These are phyloP conservation scores for Globisporangium takayamanum DNA, from an alignment of 352 stramenopile genomes.

Conservation along the genomic window DNA sequence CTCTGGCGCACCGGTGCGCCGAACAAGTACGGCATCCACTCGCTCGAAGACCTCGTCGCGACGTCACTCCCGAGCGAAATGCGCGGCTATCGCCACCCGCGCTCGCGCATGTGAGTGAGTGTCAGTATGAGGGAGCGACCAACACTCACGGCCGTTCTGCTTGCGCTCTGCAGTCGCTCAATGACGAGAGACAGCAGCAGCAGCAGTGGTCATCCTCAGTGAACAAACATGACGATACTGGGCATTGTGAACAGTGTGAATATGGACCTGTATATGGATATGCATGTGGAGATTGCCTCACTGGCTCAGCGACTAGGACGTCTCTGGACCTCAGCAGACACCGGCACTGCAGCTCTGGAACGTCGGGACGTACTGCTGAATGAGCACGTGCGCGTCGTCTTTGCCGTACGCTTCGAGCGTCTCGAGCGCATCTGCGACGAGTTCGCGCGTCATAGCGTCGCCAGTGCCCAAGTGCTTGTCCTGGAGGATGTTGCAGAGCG, in stretches of 20 bases:
- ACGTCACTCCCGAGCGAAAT: conserved; percentile 86
- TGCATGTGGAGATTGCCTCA: no score
- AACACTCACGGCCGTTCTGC: no score
- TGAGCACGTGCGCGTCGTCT: conserved; percentile 58
- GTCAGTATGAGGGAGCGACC: no score
- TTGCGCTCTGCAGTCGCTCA: no score
- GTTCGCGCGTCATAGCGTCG: conserved; percentile 44
- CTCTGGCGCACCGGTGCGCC: conserved; percentile 85
- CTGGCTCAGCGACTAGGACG: no score
- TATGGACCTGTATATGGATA: no score
- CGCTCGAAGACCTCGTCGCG: conserved; percentile 84
- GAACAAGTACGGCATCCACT: conserved; percentile 90
- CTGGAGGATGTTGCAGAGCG: conserved; percentile 79
- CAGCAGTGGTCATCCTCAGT: neutral
- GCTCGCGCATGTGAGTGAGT: conserved; percentile 66
- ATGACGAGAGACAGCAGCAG: neutral
- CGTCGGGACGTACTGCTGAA: conserved; percentile 72
- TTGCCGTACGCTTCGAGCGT: conserved; percentile 65
- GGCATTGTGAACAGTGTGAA: neutral
- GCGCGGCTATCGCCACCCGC: conserved; percentile 83
- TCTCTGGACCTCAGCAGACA: neutral
- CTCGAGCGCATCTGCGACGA: conserved; percentile 64
- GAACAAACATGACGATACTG: neutral
- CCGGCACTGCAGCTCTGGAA: conserved; percentile 40
- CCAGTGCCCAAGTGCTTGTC: conserved; percentile 70